These are phyloP conservation scores for Blastobotrys proliferans DNA, from an alignment of 1,139 yeast species.

Conservation along the genomic window DNA sequence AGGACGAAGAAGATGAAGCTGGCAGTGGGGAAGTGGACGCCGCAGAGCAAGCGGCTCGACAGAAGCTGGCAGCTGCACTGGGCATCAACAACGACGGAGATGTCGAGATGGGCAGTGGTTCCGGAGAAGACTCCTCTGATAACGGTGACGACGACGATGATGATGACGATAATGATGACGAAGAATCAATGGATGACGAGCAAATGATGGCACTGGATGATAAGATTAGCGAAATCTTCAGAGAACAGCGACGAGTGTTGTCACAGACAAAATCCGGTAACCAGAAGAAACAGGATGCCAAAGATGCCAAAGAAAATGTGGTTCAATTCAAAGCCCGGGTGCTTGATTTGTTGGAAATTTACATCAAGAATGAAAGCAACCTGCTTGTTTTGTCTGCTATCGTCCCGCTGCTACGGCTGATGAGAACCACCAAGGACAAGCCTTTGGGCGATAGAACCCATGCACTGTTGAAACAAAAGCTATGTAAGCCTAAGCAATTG, in stretches of 20 bases:
- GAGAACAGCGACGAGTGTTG: slow-evolving; percentile 45
- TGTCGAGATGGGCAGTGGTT: slow-evolving; percentile 1
- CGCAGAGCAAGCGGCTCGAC: slow-evolving; percentile 30
- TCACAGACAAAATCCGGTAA: slow-evolving; percentile 25
- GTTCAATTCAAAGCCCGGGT: slow-evolving; percentile 73
- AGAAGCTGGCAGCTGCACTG: slow-evolving; percentile 44
- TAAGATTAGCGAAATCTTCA: slow-evolving; percentile 77
- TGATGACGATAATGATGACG: slow-evolving; percentile 59
- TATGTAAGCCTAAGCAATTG: slow-evolving; percentile 50
- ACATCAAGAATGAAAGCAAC: slow-evolving; percentile 48
- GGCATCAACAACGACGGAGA: slow-evolving; percentile 29
- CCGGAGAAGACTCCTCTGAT: slow-evolving; percentile 16
- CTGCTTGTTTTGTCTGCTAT: slow-evolving; percentile 43
- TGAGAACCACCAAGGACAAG: slow-evolving; percentile 65
- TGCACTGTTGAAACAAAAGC: slow-evolving; percentile 57
- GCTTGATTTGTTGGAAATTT: slow-evolving; percentile 69
- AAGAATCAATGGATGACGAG: slow-evolving; percentile 91
- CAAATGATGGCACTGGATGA: slow-evolving; percentile 95
- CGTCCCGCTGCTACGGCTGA: slow-evolving; percentile 57
- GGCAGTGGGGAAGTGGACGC: slow-evolving; percentile 30
- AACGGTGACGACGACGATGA: slow-evolving; percentile 40
- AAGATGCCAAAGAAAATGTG: slow-evolving; percentile 79
- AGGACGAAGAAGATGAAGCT: slow-evolving; percentile 36
- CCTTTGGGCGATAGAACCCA: slow-evolving; percentile 76
- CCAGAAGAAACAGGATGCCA: slow-evolving; percentile 39